Base-by-base conservation (phyloP, 495 filamentous ascomycete genomes). In the Eremomyces bilateralis region DNA sequence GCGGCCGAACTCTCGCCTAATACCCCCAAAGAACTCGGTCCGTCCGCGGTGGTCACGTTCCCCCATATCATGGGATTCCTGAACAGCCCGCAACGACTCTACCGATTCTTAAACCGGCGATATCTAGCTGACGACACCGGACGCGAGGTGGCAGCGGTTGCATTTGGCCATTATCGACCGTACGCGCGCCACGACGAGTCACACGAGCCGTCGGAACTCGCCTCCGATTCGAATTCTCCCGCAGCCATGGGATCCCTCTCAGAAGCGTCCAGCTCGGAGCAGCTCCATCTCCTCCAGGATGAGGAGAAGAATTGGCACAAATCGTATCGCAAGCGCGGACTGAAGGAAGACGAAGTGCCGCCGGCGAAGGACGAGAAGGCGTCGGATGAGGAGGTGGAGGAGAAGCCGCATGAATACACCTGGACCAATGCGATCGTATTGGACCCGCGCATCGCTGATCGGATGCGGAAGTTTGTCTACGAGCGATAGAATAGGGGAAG, bases 11-110 rank as follows among this genome's bases (percentile, higher is more conserved):
- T 76, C 20, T 68, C 82, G 1, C 45, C 62, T 15, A 51, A 61
- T 15, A 56, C 76, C 19, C 84, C 83, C 2, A 42, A 56, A 17
- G 57, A 68, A 2, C 53, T 76, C 34, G 58, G 60, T 21, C 82
- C 81, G 21, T 71, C 73, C 12, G 57, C 63, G n/a, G 64, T 75
- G 4, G 63, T 99, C 29, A 57, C 62, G 25, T 74, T 91, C 53
- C 88, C 88, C 0, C 83, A 94, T 49, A 65, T 95, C 33, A 76
- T 99, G 19, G 88, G 88, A 39, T 90, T 99, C 60, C 55, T 83
- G 31, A 85, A 90, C 55, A 94, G 83, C 0, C 80, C 81, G 0
- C 79, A 70, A 42, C 71, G 88, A 22, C 49, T 94, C 34, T 78
- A 79, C 47, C 80, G 88, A 30, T 99, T 81, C 64, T 61, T 99